Conservation (phyloP, 208 protist species). For the Borovskyia barvae region DNA sequence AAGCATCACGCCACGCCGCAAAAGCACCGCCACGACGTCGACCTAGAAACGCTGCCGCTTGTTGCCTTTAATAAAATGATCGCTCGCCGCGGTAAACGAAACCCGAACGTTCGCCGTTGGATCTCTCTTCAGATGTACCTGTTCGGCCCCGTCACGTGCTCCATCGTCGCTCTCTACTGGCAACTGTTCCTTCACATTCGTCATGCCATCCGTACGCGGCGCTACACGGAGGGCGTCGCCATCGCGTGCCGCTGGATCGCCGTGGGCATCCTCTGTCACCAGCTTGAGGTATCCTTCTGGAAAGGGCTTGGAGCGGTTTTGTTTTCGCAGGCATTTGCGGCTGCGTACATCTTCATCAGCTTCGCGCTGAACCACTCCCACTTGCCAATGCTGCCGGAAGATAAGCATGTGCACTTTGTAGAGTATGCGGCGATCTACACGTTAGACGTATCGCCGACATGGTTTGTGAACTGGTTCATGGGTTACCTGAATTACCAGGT, state of each 20-base stretch:
- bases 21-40: constrained; percentile 69
- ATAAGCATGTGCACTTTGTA: constrained; percentile 65
- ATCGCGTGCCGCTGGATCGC: constrained; percentile 48
- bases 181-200: constrained; percentile 75
- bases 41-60: constrained; percentile 77
- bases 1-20: constrained; percentile 77
- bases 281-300: constrained; percentile 39
- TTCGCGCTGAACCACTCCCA: constrained; percentile 83
- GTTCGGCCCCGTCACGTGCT: constrained; percentile 67
- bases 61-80: constrained; percentile 77
- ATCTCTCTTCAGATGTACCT: constrained; percentile 64
- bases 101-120: constrained; percentile 47
- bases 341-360: constrained; percentile 76
- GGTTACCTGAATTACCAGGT: constrained; percentile 85
- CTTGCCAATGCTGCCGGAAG: constrained; percentile 42
- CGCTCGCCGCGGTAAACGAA: constrained; percentile 30
- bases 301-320: constrained; percentile 43
- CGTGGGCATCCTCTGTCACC: constrained; percentile 34
- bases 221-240: constrained; percentile 48
- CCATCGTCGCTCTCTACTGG: constrained; percentile 72
- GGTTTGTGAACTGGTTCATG: constrained; percentile 74
- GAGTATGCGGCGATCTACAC: constrained; percentile 72
- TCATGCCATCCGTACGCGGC: constrained; percentile 56
- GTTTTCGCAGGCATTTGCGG: constrained; percentile 53
- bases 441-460: constrained; percentile 55